These are phyloP conservation scores for Thalassiosira mediterranea DNA, from an alignment of 352 stramenopile genomes.

Conservation along the genomic window DNA sequence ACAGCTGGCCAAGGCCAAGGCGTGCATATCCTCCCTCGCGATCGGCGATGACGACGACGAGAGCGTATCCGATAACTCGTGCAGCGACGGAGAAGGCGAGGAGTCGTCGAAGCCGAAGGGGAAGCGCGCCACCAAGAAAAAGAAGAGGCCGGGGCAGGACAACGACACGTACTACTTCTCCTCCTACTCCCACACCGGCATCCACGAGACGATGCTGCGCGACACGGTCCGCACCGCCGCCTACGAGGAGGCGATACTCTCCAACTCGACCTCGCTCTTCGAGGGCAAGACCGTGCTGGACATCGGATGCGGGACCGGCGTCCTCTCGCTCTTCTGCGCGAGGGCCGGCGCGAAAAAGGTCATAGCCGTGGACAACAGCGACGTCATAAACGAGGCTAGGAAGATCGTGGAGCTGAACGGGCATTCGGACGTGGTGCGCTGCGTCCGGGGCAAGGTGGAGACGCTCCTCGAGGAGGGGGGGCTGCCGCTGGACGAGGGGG, in stretches of 20 bases:
- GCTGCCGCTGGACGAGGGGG: constrained; percentile 43
- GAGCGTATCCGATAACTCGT: constrained; percentile 12
- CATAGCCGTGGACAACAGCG: constrained; percentile 91
- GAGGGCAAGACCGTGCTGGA: constrained; percentile 93
- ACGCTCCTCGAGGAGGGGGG: constrained; percentile 69
- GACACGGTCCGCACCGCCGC: constrained; percentile 92
- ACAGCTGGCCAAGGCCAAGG: constrained; percentile 42
- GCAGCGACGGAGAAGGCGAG: not conserved
- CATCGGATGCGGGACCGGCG: constrained; percentile 93
- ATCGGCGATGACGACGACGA: constrained; percentile 35
- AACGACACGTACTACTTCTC: constrained; percentile 93
- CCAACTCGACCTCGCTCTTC: constrained; percentile 92
- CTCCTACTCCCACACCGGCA: constrained; percentile 95
- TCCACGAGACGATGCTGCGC: constrained; percentile 97
- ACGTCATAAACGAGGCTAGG: constrained; percentile 90
- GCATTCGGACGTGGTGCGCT: constrained; percentile 88
- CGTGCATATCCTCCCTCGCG: constrained; percentile 46
- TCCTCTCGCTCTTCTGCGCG: constrained; percentile 93
- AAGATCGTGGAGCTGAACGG: constrained; percentile 94
- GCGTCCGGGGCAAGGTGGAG: constrained; percentile 91
- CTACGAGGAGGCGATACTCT: constrained; percentile 95
- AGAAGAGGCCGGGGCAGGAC: constrained; percentile 43
- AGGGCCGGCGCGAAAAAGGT: constrained; percentile 90
- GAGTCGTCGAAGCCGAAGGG: constrained; percentile 4
- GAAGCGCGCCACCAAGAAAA: not conserved